Percentiles rank a stretch among this genome's conserved stretches.
Evolutionary conservation across 2,329 filamentous ascomycete species (phyloP).

Genomic region (Fusarium floridanum): DNA sequence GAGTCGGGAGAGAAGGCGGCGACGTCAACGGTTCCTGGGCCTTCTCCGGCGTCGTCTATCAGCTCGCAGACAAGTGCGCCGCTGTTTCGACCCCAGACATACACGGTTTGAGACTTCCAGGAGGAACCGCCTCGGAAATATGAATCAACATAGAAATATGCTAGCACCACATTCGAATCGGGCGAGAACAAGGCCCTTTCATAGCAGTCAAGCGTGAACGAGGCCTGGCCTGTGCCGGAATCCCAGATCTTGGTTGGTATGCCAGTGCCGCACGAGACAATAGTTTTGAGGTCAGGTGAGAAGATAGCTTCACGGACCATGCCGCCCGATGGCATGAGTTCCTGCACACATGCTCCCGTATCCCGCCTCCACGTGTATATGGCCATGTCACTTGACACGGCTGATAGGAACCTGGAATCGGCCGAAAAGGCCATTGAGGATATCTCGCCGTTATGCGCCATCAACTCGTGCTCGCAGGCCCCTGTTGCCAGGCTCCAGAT

Average conservation of each 20-base stretch:
- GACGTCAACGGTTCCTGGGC: background rate
- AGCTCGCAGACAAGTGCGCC: background rate
- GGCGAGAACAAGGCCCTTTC: background rate
- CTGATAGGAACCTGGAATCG: background rate
- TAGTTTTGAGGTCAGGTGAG: background rate
- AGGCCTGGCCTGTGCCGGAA: background rate
- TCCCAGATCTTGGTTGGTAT: background rate
- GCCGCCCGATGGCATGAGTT: background rate
- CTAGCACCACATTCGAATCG: background rate
- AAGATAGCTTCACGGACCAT: background rate
- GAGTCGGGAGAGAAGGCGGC: background rate
- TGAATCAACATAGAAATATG: background rate
- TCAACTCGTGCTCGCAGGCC: background rate
- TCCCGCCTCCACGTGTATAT: background rate
- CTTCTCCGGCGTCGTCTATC: background rate
- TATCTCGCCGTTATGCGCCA: background rate
- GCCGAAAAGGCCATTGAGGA: background rate
- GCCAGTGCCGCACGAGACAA: background rate
- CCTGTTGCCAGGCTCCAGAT: background rate
- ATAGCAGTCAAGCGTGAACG: background rate
- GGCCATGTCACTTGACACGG: background rate
- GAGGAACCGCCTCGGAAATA: background rate
- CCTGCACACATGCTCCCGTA: background rate
- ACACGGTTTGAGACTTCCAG: background rate
- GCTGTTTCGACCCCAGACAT: background rate